Evolutionary conservation across 345 rosid genomes (phyloP), one percentile per base, ranked within the genome.

Genomic region (Anacardium occidentale): DNA sequence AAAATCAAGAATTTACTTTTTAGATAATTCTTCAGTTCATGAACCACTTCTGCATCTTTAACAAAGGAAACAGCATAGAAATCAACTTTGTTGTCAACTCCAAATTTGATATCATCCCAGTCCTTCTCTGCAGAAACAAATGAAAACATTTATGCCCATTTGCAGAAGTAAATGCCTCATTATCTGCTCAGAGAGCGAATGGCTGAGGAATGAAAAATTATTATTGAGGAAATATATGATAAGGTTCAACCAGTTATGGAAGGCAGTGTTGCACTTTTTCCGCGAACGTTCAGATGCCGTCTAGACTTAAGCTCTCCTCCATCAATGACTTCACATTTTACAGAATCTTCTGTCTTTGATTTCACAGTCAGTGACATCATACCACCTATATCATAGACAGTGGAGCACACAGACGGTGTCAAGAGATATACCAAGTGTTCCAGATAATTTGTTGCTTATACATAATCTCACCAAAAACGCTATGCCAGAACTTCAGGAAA

Each of bases 251-350:
- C 98, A 68, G 99, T 95, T 50, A 91, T 92, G 62, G 99, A 92
- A 86, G 99, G 98, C 77, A 95, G 78, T 14, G 98, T 95, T 66
- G 99, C 98, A 70, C 99, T 92, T 70, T 95, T 95, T 52, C 99
- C 99, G 71, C 99, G 87, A 78, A 95, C 99, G 78, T 95, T 95
- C 79, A 95, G 69, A 77, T 95, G 99, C 67, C 99, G 83, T 84
- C 99, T 88, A 63, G 99, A 95, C 89, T 92, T 95, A 29, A 95
- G 94, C 85, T 92, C 99, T 80, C 98, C 98, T 77, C 99, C 98
- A 85, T 95, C 98, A 77, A 95, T 82, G 75, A 91, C 99, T 81
- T 88, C 96, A 84, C 98, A 92, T 78, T 81, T 87, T 69, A 95
- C 99, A 4, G 94, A 92, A 83, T 95, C 98, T 78, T 89, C 91